Base-by-base conservation (phyloP, 2,329 filamentous ascomycete genomes). In the Beauveria australis region DNA sequence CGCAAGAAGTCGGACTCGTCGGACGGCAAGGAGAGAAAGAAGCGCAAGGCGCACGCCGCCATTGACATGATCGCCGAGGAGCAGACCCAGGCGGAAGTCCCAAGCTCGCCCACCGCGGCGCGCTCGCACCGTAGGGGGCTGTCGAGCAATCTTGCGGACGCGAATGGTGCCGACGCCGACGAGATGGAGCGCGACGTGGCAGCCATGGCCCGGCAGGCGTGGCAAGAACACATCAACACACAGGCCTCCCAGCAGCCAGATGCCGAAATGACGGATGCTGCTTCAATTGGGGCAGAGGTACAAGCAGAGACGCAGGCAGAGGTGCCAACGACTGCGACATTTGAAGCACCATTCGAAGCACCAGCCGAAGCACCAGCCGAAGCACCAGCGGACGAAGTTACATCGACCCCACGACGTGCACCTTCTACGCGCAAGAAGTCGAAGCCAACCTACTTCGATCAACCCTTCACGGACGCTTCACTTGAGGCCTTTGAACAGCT, bases 381-480 rank as follows among this genome's bases (percentile, higher is more conserved):
- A 18, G n/a, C 51, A 46, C 37, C 49, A 46, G n/a, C 54, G 9
- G 37, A 52, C 18, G 49, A 59, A 19, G 41, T 48, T 16, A 28
- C 53, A 49, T 59, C 66, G 47, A 59, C 53, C 22, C 65, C 43
- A 70, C 69, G 63, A 69, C 64, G 63, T 61, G 33, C 67, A 44
- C 70, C 73, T 28, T 70, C 76, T 40, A 74, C 73, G 37, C 69
- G 73, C 59, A 81, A 78, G 70, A 81, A 78, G 69, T 72, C 76
- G 53, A 82, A 82, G 66, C 76, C 77, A 10, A 78, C 77, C 19
- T 79, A 73, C 60, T 78, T 77, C 63, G 72, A 74, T 47, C 69
- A 74, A 58, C 67, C 70, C 1, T 63, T 67, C 10, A 63, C 65
- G 5, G 64, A 64, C 0, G 67, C 66, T 6, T 53, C 59, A 16